Conservation (phyloP, 2,329 filamentous ascomycete genomes). For the Eutypella sp. region DNA sequence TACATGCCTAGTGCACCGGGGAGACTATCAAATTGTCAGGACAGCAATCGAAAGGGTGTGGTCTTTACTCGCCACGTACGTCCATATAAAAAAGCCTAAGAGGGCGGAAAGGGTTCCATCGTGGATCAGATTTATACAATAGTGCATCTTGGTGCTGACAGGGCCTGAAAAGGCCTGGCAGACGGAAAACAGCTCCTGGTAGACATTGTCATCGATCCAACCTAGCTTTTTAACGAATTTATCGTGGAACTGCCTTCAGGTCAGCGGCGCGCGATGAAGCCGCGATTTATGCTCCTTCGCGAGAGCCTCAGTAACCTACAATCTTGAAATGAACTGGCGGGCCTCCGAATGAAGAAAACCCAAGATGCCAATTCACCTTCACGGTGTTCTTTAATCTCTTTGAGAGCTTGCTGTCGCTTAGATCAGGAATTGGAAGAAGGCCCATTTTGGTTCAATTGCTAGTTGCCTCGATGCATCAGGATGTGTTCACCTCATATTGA, state of each 20-base stretch:
- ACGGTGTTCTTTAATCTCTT: neutral
- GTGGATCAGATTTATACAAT: conserved; percentile 61
- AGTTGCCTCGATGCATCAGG: too few species aligned
- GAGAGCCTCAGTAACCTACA: too few species aligned
- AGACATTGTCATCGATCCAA: conserved; percentile 69
- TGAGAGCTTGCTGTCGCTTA: neutral
- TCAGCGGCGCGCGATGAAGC: conserved; percentile 23
- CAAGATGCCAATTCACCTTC: too few species aligned
- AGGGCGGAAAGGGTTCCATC: conserved; percentile 54
- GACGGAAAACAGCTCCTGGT: conserved; percentile 67
- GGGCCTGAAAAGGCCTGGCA: conserved; percentile 65
- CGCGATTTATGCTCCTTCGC: conserved; percentile 56
- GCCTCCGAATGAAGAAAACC: too few species aligned
- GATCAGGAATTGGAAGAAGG: neutral
- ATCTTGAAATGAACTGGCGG: too few species aligned
- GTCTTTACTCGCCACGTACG: conserved; percentile 30
- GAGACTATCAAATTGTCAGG: conserved; percentile 37
- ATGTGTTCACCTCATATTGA: too few species aligned
- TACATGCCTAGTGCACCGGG: conserved; percentile 70
- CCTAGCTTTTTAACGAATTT: conserved; percentile 54
- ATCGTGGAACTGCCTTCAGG: conserved; percentile 52
- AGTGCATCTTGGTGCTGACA: conserved; percentile 66
- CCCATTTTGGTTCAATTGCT: too few species aligned
- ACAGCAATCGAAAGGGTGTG: neutral
- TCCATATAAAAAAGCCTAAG: conserved; percentile 60